Percentiles rank a stretch among this genome's conserved stretches.
These are phyloP conservation scores for Agrocybe chaxingu DNA, from an alignment of 768 basidiomycete species.

Conservation along the genomic window DNA sequence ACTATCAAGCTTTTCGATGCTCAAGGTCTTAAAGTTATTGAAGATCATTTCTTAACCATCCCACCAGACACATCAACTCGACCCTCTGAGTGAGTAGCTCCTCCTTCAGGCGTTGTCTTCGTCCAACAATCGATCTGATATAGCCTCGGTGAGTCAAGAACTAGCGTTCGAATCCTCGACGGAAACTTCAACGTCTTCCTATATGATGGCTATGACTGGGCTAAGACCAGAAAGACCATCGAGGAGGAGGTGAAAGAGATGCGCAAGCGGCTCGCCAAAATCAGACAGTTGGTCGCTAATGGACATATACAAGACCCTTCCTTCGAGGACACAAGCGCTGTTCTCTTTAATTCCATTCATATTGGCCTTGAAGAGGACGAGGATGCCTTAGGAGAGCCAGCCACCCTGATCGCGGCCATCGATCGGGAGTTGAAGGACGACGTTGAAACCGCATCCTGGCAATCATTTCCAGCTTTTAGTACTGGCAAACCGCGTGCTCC, in stretches of 20 bases:
- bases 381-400: slow-evolving; percentile 66
- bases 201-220: slow-evolving; percentile 97
- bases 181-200: slow-evolving; percentile 68
- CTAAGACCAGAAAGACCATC: slow-evolving; percentile 76
- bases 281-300: slow-evolving; percentile 85
- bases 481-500: slow-evolving; percentile 39
- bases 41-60: slow-evolving; percentile 71
- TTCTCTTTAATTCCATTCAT: slow-evolving; percentile 92
- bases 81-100: slow-evolving; percentile 40
- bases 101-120: background rate
- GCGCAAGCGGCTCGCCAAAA: slow-evolving; percentile 80
- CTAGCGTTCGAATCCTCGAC: slow-evolving; percentile 56
- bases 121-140: background rate
- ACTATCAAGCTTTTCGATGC: slow-evolving; percentile 76
- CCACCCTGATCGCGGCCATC: slow-evolving; percentile 83
- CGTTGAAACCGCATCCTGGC: slow-evolving; percentile 81
- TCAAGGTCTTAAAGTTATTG: slow-evolving; percentile 61
- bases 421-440: slow-evolving; percentile 86
- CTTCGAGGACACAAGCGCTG: slow-evolving; percentile 66
- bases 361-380: slow-evolving; percentile 83
- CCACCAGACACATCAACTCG: slow-evolving; percentile 50
- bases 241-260: slow-evolving; percentile 88
- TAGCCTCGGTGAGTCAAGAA: slow-evolving; percentile 43
- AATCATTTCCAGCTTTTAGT: slow-evolving; percentile 62
- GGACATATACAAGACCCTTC: slow-evolving; percentile 84